These are phyloP conservation scores for Holtermanniella nyarrowii DNA, from an alignment of 768 basidiomycete species.

Conservation along the genomic window DNA sequence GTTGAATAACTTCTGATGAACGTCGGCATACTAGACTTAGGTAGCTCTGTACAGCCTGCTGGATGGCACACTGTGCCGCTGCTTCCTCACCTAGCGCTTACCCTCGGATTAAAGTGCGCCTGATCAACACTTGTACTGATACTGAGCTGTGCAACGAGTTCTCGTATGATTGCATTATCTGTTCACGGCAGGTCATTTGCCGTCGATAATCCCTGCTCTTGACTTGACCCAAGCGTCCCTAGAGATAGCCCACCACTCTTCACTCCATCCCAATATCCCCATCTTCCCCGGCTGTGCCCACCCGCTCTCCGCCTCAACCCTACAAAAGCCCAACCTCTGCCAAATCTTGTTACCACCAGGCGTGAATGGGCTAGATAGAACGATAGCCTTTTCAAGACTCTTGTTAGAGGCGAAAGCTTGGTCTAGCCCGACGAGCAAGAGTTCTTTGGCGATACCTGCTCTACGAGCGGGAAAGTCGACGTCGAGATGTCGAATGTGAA, in stretches of 20 bases:
- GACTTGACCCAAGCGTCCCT: not conserved
- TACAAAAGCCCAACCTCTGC: not conserved
- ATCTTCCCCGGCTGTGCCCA: not conserved
- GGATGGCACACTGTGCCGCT: too few species aligned
- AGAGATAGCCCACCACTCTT: not conserved
- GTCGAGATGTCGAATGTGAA: conserved; percentile 23
- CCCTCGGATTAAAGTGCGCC: too few species aligned
- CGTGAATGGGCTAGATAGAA: conserved; percentile 5
- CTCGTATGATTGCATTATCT: too few species aligned
- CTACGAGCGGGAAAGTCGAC: conserved; percentile 16
- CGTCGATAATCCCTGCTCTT: too few species aligned
- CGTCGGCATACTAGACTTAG: too few species aligned
- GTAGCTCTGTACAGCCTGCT: too few species aligned
- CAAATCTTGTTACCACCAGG: not conserved
- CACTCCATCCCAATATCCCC: not conserved
- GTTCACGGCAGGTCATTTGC: too few species aligned
- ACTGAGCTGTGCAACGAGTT: too few species aligned
- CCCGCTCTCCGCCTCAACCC: not conserved
- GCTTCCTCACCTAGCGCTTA: too few species aligned
- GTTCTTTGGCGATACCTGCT: conserved; percentile 8
- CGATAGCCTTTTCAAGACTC: not conserved
- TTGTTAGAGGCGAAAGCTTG: conserved; percentile 4
- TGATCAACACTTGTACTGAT: too few species aligned
- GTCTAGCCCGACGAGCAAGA: conserved; percentile 7
- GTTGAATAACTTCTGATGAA: too few species aligned